Evolutionary conservation across 1,284 basidiomycete species (phyloP).

Genomic region (Cryptococcus amylolentus): DNA sequence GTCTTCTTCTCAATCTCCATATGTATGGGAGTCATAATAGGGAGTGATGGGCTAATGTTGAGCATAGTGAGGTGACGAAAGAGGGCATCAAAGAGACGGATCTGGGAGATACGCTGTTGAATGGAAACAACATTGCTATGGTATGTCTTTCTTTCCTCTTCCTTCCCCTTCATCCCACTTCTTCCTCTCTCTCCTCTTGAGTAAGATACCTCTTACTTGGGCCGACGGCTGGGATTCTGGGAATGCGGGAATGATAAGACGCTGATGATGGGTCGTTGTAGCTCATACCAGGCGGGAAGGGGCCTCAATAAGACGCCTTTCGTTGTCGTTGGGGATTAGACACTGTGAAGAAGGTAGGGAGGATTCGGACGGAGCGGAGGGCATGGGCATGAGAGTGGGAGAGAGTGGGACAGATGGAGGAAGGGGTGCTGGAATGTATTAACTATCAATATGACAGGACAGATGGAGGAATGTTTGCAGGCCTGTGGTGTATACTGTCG

Average conservation of each 20-base stretch:
- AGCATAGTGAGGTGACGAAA: constrained; percentile 72
- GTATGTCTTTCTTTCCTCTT: constrained; percentile 52
- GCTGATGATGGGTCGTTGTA: neutral
- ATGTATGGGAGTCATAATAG: constrained; percentile 3
- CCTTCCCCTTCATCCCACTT: neutral
- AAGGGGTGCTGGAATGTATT: too few relatives aligned
- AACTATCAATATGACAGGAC: too few relatives aligned
- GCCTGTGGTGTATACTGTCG: too few relatives aligned
- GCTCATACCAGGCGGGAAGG: constrained; percentile 1
- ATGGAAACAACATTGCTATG: constrained; percentile 98
- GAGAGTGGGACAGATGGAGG: too few relatives aligned
- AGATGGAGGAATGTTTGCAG: too few relatives aligned
- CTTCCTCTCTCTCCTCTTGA: too few relatives aligned
- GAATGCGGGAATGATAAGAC: neutral
- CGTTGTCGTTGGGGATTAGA: too few relatives aligned
- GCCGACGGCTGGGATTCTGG: neutral
- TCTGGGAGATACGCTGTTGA: constrained; percentile 85
- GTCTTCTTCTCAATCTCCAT: constrained; percentile 32
- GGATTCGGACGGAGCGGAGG: too few relatives aligned
- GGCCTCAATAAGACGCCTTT: neutral
- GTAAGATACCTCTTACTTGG: too few relatives aligned
- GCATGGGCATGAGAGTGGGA: too few relatives aligned
- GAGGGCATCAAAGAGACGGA: constrained; percentile 77
- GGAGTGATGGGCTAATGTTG: neutral
- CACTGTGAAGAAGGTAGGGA: too few relatives aligned